Conservation (phyloP, 768 basidiomycete genomes). For the Xerocomellus intermedius region DNA sequence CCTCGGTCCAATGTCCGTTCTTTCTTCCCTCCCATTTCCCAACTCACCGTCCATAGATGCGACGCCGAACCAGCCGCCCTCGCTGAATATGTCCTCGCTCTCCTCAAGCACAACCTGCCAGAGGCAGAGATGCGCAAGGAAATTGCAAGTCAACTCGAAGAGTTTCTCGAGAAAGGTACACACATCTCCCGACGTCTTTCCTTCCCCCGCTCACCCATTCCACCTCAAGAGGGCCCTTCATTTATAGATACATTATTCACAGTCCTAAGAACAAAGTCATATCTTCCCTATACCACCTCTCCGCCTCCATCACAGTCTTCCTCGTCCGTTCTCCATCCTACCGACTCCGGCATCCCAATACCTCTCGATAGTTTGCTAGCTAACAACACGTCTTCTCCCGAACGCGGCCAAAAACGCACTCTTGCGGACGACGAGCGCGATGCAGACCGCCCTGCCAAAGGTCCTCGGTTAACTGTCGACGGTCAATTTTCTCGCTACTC, state of each 20-base stretch:
- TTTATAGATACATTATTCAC: constrained; percentile 89
- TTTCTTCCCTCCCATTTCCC: not conserved
- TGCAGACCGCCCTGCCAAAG: constrained; percentile 61
- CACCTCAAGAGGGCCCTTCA: constrained; percentile 52
- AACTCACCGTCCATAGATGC: constrained; percentile 54
- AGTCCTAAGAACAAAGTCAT: constrained; percentile 81
- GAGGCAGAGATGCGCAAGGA: constrained; percentile 82
- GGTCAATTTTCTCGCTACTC: constrained; percentile 65
- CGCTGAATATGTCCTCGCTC: constrained; percentile 90
- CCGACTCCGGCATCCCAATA: constrained; percentile 75
- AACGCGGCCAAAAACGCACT: constrained; percentile 64
- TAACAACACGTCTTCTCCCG: constrained; percentile 44
- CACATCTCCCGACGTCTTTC: not conserved
- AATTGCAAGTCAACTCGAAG: constrained; percentile 73
- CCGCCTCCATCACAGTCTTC: constrained; percentile 36
- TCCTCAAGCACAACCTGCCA: constrained; percentile 86
- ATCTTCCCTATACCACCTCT: constrained; percentile 66
- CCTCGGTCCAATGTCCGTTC: constrained; percentile 80
- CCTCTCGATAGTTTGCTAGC: constrained; percentile 66
- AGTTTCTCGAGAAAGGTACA: constrained; percentile 90
- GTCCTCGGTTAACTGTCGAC: constrained; percentile 63
- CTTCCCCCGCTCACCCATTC: constrained; percentile 10
- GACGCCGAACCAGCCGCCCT: constrained; percentile 95
- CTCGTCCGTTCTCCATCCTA: constrained; percentile 34
- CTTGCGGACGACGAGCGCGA: constrained; percentile 62